Evolutionary conservation across 768 basidiomycete species (phyloP), one percentile per base, ranked within the genome.

Genomic region (Mycena leptocephala): DNA sequence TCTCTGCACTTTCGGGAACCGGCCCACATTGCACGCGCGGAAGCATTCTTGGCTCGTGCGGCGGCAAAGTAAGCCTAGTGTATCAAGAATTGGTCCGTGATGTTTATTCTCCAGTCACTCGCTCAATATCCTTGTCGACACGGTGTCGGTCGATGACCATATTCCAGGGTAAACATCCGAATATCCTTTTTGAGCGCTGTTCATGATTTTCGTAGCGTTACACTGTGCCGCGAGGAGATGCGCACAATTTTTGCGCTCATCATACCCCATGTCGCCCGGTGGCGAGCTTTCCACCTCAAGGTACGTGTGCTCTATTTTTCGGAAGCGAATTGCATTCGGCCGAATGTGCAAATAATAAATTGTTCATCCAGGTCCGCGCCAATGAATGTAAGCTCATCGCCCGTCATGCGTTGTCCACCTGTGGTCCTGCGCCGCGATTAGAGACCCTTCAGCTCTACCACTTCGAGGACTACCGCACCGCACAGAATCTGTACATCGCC

Each of bases 401-500:
- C 6, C 88, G 92, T 48, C 82, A 85, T n/a, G 84, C 86, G 74
- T 86, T 93, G 20, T 86, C 86, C 66, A 85, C 83, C 14, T 92
- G 91, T 76, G 90, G 89, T 2, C 85, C 89, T 41, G 92, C 91
- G 0, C 90, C 89, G n/a, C 81, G 84, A 61, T 88, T 93, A 62
- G 88, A 91, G 81, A 90, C 90, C 5, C 88, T 93, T 37, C 90
- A 92, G 82, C 85, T 93, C 4, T 93, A 92, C 81, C 93, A 93
- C 80, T 91, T 93, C 77, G 90, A 93, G 79, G 87, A 92, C 79
- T 93, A 89, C 80, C 80, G 85, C 26, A 89, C 85, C 18, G 81
- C 89, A 0, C 87, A 91, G 72, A 87, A 90, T 58, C 87, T 93
- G 14, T 89, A 87, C 78, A 81, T 88, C 61, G 90, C 91, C 14